Evolutionary conservation across 768 basidiomycete genomes (phyloP).

Genomic region (Rhizopogon vinicolor): DNA sequence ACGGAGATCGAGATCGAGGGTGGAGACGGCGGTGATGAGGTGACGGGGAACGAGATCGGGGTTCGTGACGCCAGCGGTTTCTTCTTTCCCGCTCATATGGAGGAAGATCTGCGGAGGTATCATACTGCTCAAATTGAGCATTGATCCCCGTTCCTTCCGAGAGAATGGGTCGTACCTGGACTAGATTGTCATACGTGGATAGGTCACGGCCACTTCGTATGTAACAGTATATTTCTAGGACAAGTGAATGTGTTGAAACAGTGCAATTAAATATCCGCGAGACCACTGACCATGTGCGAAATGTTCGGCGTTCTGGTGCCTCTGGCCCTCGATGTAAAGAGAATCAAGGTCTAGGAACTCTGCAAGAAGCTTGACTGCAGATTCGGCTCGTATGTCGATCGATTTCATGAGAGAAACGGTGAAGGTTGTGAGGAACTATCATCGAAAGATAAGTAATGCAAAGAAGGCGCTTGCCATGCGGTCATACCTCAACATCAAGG

Average conservation of each 20-base stretch:
- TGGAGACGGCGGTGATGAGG: conserved; percentile 20
- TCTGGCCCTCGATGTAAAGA: conserved; percentile 49
- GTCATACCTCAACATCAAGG: conserved; percentile 81
- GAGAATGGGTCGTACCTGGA: conserved; percentile 51
- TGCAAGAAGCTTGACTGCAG: conserved; percentile 76
- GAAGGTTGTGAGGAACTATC: conserved; percentile 84
- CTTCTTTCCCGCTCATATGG: conserved; percentile 22
- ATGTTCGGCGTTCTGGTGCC: conserved; percentile 79
- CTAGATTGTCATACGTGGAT: conserved; percentile 72
- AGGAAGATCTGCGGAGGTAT: conserved; percentile 39
- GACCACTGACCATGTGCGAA: conserved; percentile 80
- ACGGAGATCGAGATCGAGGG: conserved; percentile 14
- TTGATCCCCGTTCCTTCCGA: conserved; percentile 5
- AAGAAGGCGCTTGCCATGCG: neutral
- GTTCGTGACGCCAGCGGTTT: conserved; percentile 22
- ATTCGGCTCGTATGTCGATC: conserved; percentile 88
- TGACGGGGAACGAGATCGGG: conserved; percentile 19
- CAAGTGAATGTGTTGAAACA: conserved; percentile 1
- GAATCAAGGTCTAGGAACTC: conserved; percentile 85
- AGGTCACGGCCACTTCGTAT: conserved; percentile 85
- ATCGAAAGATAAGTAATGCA: conserved; percentile 11
- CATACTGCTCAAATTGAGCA: conserved; percentile 44
- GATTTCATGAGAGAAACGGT: conserved; percentile 88
- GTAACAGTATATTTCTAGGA: conserved; percentile 81
- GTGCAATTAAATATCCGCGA: neutral